Evolutionary conservation across 1,139 yeast genomes (phyloP).

Genomic region (Candida sp.): DNA sequence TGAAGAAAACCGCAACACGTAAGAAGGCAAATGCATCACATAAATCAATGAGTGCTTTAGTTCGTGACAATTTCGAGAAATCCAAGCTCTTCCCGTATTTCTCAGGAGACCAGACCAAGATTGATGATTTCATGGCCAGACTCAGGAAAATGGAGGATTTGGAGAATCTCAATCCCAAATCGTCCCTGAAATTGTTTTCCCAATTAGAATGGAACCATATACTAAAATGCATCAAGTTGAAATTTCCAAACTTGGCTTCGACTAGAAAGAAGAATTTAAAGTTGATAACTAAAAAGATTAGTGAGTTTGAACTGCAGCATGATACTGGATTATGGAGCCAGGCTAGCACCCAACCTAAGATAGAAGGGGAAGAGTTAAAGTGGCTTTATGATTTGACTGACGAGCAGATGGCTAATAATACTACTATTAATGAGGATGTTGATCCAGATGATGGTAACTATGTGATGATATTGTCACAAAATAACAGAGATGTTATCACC

Average conservation of each 20-base stretch:
- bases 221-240: constrained; percentile 24
- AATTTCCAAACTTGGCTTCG: constrained; percentile 29
- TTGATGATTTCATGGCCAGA: constrained; percentile 24
- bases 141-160: constrained; percentile 13
- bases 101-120: constrained; percentile 32
- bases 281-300: constrained; percentile 18
- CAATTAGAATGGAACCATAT: constrained; percentile 36
- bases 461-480: constrained; percentile 30
- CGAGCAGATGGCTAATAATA: constrained; percentile 19
- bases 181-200: constrained; percentile 13
- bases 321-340: constrained; percentile 29
- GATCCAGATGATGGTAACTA: constrained; percentile 14
- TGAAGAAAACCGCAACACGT: constrained; percentile 3
- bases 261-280: constrained; percentile 24
- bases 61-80: constrained; percentile 17
- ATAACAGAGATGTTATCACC: constrained; percentile 4
- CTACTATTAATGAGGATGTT: constrained; percentile 12
- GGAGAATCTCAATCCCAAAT: not conserved
- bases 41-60: constrained; percentile 20
- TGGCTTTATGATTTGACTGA: constrained; percentile 39
- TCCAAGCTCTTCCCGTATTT: constrained; percentile 21
- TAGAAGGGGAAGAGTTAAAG: constrained; percentile 29
- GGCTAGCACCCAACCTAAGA: constrained; percentile 30
- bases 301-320: constrained; percentile 8
- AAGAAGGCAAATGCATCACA: constrained; percentile 4